Evolutionary conservation across 2,329 filamentous ascomycete genomes (phyloP).

Genomic region (Phoma herbarum): DNA sequence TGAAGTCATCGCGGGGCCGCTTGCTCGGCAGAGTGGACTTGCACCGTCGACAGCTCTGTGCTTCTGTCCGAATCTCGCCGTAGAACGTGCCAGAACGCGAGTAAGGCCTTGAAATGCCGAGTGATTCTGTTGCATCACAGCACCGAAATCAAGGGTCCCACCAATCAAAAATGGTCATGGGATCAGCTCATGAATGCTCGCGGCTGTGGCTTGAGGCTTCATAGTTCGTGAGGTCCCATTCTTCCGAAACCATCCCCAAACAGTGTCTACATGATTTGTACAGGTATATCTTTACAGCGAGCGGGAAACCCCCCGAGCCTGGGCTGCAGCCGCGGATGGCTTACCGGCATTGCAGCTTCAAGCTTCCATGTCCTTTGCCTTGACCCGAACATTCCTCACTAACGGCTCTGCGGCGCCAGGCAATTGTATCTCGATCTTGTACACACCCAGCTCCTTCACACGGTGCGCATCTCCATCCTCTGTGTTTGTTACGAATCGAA

Average conservation of each 20-base stretch:
- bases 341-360: slow-evolving; percentile 14
- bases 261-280: slow-evolving; percentile 34
- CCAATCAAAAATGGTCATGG: slow-evolving; percentile 29
- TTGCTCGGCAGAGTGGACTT: slow-evolving; percentile 39
- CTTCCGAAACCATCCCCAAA: slow-evolving; percentile 31
- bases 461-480: slow-evolving; percentile 52
- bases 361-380: slow-evolving; percentile 39
- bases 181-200: slow-evolving; percentile 18
- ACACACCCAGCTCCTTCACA: slow-evolving; percentile 64
- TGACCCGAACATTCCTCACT: slow-evolving; percentile 44
- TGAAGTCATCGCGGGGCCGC: slow-evolving; percentile 45
- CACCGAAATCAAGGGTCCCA: slow-evolving; percentile 26
- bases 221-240: slow-evolving; percentile 32
- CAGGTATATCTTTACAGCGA: slow-evolving; percentile 39
- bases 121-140: slow-evolving; percentile 14
- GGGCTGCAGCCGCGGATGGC: slow-evolving; percentile 6
- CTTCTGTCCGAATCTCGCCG: slow-evolving; percentile 47
- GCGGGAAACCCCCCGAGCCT: slow-evolving; percentile 29
- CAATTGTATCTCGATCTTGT: slow-evolving; percentile 61
- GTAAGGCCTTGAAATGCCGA: slow-evolving; percentile 38
- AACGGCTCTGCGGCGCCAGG: slow-evolving; percentile 55
- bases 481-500: slow-evolving; percentile 57
- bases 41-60: slow-evolving; percentile 20
- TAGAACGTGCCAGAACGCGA: slow-evolving; percentile 28
- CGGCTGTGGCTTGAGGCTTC: slow-evolving; percentile 35